A percentile compares a stretch with the other conserved stretches of the same genome.
Conservation (phyloP, 352 stramenopile species). For the Phytopythium delawarense region DNA sequence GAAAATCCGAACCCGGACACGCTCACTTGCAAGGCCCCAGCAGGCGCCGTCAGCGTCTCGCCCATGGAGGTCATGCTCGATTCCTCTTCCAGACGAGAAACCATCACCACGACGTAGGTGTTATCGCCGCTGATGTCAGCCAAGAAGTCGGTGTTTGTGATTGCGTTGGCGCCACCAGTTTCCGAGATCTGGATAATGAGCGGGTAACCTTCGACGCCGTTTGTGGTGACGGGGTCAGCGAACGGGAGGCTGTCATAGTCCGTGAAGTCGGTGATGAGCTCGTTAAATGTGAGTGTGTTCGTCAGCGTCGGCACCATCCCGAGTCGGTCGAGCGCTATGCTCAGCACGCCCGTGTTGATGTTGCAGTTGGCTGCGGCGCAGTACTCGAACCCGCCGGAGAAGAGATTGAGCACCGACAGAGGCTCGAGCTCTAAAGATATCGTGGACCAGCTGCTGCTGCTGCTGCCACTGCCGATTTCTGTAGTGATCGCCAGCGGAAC, state of each 20-base stretch:
- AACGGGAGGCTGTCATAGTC: constrained; percentile 5
- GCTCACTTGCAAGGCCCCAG: background rate
- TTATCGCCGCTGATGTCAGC: no score
- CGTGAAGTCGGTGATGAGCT: constrained; percentile 4
- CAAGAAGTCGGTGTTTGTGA: background rate
- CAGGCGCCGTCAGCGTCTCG: constrained; percentile 4
- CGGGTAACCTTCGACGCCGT: background rate
- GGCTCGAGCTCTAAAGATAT: background rate
- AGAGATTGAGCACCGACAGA: constrained; percentile 7
- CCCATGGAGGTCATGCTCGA: background rate
- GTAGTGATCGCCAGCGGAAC: background rate
- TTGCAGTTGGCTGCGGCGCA: constrained; percentile 13
- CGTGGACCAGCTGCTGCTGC: background rate
- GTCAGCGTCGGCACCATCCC: background rate
- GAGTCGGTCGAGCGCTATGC: constrained; percentile 11
- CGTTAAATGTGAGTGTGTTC: background rate
- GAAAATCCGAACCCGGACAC: background rate
- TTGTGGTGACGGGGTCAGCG: background rate
- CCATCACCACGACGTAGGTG: background rate
- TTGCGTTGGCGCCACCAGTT: background rate
- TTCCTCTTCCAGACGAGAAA: background rate
- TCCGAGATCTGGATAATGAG: constrained; percentile 2
- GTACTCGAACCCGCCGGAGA: constrained; percentile 18
- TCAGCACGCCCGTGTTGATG: constrained; percentile 10
- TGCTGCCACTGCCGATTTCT: background rate